phyloP scores from a whole-genome alignment of 2,329 filamentous ascomycete species.

The Davidsoniella virescens region DNA sequence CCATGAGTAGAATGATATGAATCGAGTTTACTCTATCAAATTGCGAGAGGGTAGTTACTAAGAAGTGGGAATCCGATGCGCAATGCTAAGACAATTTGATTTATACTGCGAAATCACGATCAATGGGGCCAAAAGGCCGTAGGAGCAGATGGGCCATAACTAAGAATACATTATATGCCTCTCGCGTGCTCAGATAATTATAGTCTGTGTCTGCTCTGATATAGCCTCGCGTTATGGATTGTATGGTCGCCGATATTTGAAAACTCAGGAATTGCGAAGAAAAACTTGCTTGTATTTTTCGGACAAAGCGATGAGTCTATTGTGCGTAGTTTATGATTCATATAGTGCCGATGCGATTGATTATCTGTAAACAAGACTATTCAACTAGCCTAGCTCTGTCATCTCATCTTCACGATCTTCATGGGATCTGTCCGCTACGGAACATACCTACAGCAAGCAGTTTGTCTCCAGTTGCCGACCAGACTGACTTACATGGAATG shows the following conservation, averaged over 20 bases:
- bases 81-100: background rate
- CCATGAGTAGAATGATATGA: background rate
- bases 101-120: background rate
- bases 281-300: no score
- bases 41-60: no score
- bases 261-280: no score
- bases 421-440: constrained; percentile 13
- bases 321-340: no score
- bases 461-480: constrained; percentile 20
- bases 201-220: no score
- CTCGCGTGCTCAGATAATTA: no score
- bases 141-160: background rate
- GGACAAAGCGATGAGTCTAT: no score
- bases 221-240: no score
- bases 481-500: constrained; percentile 24
- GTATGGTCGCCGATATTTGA: no score
- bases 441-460: constrained; percentile 22
- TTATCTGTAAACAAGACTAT: background rate
- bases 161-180: background rate
- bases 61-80: no score
- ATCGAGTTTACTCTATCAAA: background rate
- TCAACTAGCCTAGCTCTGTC: background rate
- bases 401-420: background rate
- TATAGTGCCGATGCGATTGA: background rate
- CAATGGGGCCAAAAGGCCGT: background rate